phyloP scores from a whole-genome alignment of 805 yeast genomes.

The Danielozyma ontarioensis region DNA sequence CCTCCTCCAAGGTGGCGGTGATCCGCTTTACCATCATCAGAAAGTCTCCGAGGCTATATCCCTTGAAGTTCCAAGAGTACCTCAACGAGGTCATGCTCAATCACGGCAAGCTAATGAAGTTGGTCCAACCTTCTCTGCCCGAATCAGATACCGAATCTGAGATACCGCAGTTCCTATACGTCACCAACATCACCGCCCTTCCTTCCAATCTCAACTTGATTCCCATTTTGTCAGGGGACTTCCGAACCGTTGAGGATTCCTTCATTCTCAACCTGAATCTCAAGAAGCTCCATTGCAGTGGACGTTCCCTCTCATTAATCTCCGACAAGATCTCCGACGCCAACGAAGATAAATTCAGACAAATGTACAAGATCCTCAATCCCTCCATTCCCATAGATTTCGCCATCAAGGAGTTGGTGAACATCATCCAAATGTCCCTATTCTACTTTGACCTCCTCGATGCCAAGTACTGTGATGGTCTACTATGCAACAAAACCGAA shows the following conservation, averaged over 20 bases:
- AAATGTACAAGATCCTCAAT: constrained; percentile 57
- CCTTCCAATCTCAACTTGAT: constrained; percentile 72
- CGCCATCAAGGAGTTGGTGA: constrained; percentile 71
- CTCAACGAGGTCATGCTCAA: constrained; percentile 61
- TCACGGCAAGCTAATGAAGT: constrained; percentile 63
- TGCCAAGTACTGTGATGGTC: constrained; percentile 73
- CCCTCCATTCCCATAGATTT: constrained; percentile 49
- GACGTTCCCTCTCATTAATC: constrained; percentile 72
- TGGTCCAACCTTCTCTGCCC: constrained; percentile 21
- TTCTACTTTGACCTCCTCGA: constrained; percentile 73
- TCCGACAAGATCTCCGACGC: constrained; percentile 68
- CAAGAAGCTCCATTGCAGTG: constrained; percentile 74
- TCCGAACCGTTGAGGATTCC: constrained; percentile 43
- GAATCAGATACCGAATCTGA: constrained; percentile 1
- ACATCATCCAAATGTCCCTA: constrained; percentile 67
- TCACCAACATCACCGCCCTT: constrained; percentile 76
- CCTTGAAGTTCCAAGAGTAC: constrained; percentile 50
- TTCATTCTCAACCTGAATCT: constrained; percentile 75
- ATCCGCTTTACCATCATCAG: constrained; percentile 51
- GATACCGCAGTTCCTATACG: constrained; percentile 45
- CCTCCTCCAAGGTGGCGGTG: constrained; percentile 57
- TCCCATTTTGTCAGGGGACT: constrained; percentile 60
- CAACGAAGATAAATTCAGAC: constrained; percentile 73
- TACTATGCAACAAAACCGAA: constrained; percentile 74
- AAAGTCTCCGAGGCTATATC: constrained; percentile 42